A percentile compares a stretch with the other conserved stretches of the same genome.
These are phyloP conservation scores for Phlegmacium glaucopus DNA, from an alignment of 768 basidiomycete genomes.

Conservation along the genomic window DNA sequence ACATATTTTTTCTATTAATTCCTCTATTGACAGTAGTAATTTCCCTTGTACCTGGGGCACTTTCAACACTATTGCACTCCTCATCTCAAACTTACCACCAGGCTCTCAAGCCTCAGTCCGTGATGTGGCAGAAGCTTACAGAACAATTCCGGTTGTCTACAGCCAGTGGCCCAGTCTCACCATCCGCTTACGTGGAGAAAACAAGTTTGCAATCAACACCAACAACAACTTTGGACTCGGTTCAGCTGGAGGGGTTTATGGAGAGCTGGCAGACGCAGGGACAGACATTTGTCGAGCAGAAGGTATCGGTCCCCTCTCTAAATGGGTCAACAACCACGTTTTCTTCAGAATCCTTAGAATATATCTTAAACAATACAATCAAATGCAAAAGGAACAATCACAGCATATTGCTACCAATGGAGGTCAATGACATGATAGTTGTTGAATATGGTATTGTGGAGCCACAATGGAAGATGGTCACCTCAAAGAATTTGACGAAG, in stretches of 20 bases:
- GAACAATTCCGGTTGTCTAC: constrained; percentile 23
- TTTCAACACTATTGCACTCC: constrained; percentile 28
- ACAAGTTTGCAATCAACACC: constrained; percentile 23
- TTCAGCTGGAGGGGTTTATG: constrained; percentile 20
- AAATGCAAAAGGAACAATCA: constrained; percentile 4
- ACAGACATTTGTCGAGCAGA: constrained; percentile 15
- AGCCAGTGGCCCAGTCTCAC: constrained; percentile 35
- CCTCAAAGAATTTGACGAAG: constrained; percentile 31
- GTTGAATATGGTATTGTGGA: constrained; percentile 26
- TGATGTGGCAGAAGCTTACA: constrained; percentile 40
- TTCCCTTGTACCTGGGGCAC: constrained; percentile 44
- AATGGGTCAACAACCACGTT: constrained; percentile 30
- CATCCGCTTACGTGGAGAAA: constrained; percentile 12
- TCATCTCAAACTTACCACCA: constrained; percentile 33
- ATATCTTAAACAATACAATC: constrained; percentile 25
- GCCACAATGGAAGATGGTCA: constrained; percentile 8
- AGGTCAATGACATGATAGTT: constrained; percentile 6
- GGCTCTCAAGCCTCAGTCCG: no score
- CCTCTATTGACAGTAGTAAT: constrained; percentile 24
- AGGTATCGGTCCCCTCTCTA: constrained; percentile 27
- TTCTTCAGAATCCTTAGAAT: constrained; percentile 23
- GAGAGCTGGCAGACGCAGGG: constrained; percentile 18
- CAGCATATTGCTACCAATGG: constrained; percentile 8
- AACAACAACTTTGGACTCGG: constrained; percentile 18
- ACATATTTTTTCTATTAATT: constrained; percentile 27